These are phyloP conservation scores for Ulmus americana DNA, from an alignment of 331 rosid genomes.

Conservation along the genomic window DNA sequence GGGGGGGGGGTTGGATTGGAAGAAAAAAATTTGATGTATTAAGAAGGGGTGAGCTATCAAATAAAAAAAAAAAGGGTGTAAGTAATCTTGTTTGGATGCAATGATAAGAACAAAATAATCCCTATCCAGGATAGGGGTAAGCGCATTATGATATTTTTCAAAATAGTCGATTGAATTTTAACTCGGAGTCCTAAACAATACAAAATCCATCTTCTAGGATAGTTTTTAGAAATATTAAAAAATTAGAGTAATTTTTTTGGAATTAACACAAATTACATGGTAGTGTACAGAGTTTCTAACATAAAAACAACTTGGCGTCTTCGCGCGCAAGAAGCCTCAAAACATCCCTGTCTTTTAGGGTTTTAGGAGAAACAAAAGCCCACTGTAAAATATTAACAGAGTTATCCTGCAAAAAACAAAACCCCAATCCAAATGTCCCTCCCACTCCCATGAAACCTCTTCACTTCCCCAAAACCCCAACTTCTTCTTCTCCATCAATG, in stretches of 20 bases:
- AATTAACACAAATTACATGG: too few species aligned
- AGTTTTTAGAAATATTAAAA: too few species aligned
- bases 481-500: constrained; percentile 34
- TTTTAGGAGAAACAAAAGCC: constrained; percentile 1
- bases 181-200: too few species aligned
- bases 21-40: background rate
- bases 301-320: background rate
- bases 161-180: too few species aligned
- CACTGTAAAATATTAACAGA: background rate
- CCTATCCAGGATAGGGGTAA: too few species aligned
- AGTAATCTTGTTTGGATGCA: background rate
- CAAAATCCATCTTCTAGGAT: too few species aligned
- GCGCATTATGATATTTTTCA: too few species aligned
- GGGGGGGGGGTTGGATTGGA: too few species aligned
- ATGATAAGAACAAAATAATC: background rate
- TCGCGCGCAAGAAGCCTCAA: constrained; percentile 29
- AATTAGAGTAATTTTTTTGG: too few species aligned
- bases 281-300: too few species aligned
- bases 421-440: background rate
- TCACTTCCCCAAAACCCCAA: constrained; percentile 9
- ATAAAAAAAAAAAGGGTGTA: too few species aligned
- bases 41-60: too few species aligned
- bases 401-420: background rate
- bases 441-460: background rate
- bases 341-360: constrained; percentile 8